phyloP scores from a whole-genome alignment of 2,329 filamentous ascomycete species.

The Zasmidium cellare region DNA sequence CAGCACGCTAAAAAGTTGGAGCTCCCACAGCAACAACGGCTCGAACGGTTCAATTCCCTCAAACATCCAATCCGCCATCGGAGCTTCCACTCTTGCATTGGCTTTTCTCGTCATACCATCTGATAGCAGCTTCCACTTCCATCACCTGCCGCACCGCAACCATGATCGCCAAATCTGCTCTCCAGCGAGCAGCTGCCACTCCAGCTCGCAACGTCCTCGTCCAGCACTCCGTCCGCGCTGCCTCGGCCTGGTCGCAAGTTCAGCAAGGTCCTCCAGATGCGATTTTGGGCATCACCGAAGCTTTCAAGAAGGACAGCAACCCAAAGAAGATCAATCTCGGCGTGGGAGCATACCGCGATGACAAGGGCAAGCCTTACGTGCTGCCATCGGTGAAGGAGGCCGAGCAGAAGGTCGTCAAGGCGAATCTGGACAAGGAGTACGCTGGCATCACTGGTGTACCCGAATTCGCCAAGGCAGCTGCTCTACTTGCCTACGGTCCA shows the following conservation, averaged over 20 bases:
- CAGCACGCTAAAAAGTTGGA: too few relatives aligned
- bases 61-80: background rate
- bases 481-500: slow-evolving; percentile 83
- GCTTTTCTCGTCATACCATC: slow-evolving; percentile 4
- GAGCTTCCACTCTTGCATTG: slow-evolving; percentile 1
- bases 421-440: slow-evolving; percentile 92
- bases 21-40: too few relatives aligned
- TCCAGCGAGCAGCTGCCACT: slow-evolving; percentile 31
- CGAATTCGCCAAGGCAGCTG: slow-evolving; percentile 89
- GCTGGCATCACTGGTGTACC: slow-evolving; percentile 95
- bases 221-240: slow-evolving; percentile 55
- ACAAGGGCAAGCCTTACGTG: slow-evolving; percentile 96
- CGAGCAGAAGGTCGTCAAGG: slow-evolving; percentile 79
- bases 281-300: slow-evolving; percentile 85
- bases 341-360: slow-evolving; percentile 98
- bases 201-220: slow-evolving; percentile 24
- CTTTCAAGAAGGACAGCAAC: slow-evolving; percentile 95
- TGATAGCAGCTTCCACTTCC: slow-evolving; percentile 1
- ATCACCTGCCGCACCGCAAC: slow-evolving; percentile 9
- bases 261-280: slow-evolving; percentile 89
- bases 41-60: too few relatives aligned
- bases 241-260: slow-evolving; percentile 87
- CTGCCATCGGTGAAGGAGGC: slow-evolving; percentile 89
- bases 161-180: slow-evolving; percentile 33
- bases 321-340: slow-evolving; percentile 97